Conservation (phyloP, 306 rosid species). For the Psophocarpus tetragonolobus region DNA sequence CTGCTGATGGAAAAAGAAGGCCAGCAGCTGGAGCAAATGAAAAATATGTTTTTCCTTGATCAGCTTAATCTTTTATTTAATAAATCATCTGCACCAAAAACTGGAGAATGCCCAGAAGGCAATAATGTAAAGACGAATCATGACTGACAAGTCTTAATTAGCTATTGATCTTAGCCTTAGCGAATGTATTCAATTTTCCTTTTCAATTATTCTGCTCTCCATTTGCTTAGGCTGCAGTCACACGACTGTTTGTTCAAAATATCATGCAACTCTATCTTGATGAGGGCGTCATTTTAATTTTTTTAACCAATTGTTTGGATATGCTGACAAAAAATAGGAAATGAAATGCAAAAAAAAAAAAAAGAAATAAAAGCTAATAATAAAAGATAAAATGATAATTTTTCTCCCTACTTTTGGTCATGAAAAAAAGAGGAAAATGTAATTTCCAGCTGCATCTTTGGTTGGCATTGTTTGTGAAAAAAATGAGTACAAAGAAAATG, state of each 20-base stretch:
- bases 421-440: neutral
- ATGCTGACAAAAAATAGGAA: neutral
- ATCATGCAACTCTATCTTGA: neutral
- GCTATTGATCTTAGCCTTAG: conserved; percentile 34
- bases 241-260: neutral
- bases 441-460: no score
- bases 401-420: neutral
- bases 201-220: neutral
- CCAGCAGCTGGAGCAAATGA: conserved; percentile 74
- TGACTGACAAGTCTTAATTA: conserved; percentile 30
- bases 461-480: neutral
- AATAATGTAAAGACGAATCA: conserved; percentile 45
- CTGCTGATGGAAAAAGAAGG: conserved; percentile 74
- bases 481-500: neutral
- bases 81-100: conserved; percentile 41
- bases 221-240: neutral
- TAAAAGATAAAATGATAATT: neutral
- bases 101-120: conserved; percentile 36
- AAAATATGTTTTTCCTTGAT: conserved; percentile 67
- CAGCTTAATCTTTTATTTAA: conserved; percentile 63
- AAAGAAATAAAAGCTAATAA: neutral
- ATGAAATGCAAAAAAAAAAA: neutral
- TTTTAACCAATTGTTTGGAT: neutral
- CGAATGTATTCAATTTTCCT: neutral
- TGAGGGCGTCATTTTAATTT: neutral